Conservation (phyloP, 2,329 filamentous ascomycete species). For the Dothideomycetes sp. region DNA sequence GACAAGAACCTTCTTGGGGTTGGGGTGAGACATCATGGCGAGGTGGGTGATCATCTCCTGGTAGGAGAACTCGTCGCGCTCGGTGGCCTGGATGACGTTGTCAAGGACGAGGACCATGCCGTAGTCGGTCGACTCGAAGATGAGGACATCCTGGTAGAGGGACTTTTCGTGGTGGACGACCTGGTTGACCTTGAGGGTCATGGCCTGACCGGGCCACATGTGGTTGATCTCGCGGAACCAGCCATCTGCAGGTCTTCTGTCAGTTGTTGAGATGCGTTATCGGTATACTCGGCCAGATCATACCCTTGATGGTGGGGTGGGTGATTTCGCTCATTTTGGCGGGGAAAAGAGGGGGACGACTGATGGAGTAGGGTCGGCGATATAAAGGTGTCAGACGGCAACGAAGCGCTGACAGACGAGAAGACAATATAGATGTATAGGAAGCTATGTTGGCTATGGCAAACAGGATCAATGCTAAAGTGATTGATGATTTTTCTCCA, state of each 20-base stretch:
- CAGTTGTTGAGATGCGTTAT: conserved; percentile 9
- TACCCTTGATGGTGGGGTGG: conserved; percentile 69
- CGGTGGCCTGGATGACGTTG: conserved; percentile 98
- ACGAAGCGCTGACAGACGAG: not conserved
- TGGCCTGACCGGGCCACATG: conserved; percentile 99
- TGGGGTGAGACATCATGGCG: conserved; percentile 95
- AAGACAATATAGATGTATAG: no score
- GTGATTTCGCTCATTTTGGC: conserved; percentile 54
- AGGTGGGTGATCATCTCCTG: conserved; percentile 99
- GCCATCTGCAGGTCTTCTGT: conserved; percentile 57
- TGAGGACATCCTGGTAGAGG: conserved; percentile 96
- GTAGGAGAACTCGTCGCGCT: conserved; percentile 93
- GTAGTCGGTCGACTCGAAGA: conserved; percentile 97
- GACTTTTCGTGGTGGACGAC: conserved; percentile 98
- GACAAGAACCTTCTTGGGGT: conserved; percentile 96
- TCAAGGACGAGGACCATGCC: conserved; percentile 93
- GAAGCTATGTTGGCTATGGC: no score
- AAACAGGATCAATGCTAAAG: no score
- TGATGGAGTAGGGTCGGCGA: not conserved
- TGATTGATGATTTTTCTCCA: no score
- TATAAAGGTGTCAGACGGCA: not conserved
- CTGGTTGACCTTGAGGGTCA: conserved; percentile 97
- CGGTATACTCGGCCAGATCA: conserved; percentile 2
- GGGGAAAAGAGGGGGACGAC: not conserved
- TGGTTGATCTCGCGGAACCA: conserved; percentile 99